phyloP scores from a whole-genome alignment of 2,329 filamentous ascomycete genomes.

The Pseudogymnoascus sp. region DNA sequence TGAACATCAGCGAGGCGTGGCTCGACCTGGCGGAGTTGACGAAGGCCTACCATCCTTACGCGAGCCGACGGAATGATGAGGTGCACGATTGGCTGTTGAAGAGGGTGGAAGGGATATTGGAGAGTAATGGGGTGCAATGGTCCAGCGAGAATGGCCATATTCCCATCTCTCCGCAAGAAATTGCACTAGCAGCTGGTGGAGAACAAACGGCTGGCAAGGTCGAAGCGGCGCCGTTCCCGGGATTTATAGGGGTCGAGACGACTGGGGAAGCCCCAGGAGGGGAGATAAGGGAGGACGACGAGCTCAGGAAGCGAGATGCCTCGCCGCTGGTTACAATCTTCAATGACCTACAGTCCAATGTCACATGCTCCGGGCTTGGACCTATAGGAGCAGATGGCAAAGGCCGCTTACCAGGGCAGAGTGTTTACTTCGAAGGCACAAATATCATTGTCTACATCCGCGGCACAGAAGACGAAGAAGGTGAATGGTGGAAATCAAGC shows the following conservation, averaged over 20 bases:
- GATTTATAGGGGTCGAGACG: not conserved
- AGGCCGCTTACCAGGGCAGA: constrained; percentile 30
- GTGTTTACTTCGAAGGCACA: constrained; percentile 81
- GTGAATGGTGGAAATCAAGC: constrained; percentile 61
- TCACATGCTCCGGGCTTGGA: constrained; percentile 54
- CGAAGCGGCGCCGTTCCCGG: not conserved
- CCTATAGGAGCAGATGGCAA: constrained; percentile 30
- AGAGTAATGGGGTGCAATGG: constrained; percentile 49
- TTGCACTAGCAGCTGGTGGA: not conserved
- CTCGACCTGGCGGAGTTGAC: constrained; percentile 70
- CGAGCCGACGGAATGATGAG: constrained; percentile 73
- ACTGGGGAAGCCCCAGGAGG: not conserved
- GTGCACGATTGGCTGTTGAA: constrained; percentile 69
- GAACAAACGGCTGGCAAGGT: not conserved
- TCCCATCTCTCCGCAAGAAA: not conserved
- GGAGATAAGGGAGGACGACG: not conserved
- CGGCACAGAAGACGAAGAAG: constrained; percentile 65
- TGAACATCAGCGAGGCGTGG: constrained; percentile 85
- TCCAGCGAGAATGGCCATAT: constrained; percentile 30
- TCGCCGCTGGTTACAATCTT: constrained; percentile 56
- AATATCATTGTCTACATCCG: constrained; percentile 91
- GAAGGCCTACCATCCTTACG: constrained; percentile 76
- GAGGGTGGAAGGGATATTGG: constrained; percentile 63
- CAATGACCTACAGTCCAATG: constrained; percentile 71
- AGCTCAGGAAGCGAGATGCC: constrained; percentile 7